phyloP scores from a whole-genome alignment of 75 land plant species.

The Ceratopteris richardii region DNA sequence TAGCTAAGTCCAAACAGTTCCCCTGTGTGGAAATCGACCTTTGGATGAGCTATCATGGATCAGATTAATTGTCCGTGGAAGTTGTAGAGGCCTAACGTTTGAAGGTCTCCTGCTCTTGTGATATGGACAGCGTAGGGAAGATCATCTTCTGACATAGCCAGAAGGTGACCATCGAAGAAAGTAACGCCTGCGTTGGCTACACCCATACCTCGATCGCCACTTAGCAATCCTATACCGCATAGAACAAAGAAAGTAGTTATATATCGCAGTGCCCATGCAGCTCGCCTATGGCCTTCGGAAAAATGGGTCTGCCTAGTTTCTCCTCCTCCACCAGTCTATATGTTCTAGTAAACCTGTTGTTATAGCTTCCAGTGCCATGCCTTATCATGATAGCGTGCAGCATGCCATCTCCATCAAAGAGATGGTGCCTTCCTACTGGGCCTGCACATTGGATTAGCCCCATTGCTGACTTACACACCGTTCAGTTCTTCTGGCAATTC shows the following conservation, averaged over 20 bases:
- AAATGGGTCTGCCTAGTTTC: conserved; percentile 39
- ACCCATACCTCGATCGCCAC: conserved; percentile 45
- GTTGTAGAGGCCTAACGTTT: conserved; percentile 50
- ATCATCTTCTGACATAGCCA: conserved; percentile 86
- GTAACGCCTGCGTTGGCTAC: conserved; percentile 75
- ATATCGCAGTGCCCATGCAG: conserved; percentile 55
- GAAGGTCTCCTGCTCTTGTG: conserved; percentile 38
- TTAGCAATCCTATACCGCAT: conserved; percentile 38
- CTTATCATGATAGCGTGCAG: conserved; percentile 44
- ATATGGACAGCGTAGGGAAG: conserved; percentile 59
- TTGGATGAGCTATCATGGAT: conserved; percentile 76
- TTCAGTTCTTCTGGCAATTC: conserved; percentile 31
- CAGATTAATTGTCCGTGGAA: conserved; percentile 53
- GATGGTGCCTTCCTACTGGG: conserved; percentile 57
- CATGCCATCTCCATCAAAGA: conserved; percentile 81
- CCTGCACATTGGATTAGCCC: conserved; percentile 51
- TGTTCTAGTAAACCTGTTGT: conserved; percentile 60
- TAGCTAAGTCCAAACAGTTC: conserved; percentile 57
- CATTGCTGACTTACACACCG: conserved; percentile 72
- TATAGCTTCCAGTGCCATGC: conserved; percentile 32
- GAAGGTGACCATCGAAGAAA: conserved; percentile 46
- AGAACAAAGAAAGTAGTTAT: conserved; percentile 39
- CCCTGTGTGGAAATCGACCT: too few species aligned
- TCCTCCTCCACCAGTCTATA: conserved; percentile 42
- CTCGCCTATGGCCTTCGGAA: conserved; percentile 73